phyloP scores from a whole-genome alignment of 768 basidiomycete genomes.

The Lactarius pseudohatsudake region DNA sequence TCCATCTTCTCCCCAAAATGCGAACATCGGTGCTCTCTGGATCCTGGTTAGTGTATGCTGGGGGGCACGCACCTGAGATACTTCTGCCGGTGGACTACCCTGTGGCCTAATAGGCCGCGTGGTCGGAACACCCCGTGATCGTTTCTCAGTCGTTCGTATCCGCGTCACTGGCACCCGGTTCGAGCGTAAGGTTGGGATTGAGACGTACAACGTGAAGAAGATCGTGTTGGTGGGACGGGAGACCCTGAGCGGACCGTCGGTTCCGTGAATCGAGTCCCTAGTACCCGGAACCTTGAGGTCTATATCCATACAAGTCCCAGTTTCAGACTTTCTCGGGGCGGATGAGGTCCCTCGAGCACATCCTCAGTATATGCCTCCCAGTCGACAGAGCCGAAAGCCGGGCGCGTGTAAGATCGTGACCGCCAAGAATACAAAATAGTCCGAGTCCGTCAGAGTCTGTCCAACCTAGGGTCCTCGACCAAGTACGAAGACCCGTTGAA shows the following conservation, averaged over 20 bases:
- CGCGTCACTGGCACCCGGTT: constrained; percentile 14
- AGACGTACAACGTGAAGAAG: constrained; percentile 30
- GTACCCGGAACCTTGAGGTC: constrained; percentile 23
- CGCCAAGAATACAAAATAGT: not conserved
- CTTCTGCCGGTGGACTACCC: constrained; percentile 38
- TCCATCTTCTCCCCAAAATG: constrained; percentile 47
- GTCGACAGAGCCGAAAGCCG: constrained; percentile 63
- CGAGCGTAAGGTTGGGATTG: constrained; percentile 28
- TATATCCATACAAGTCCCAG: constrained; percentile 20
- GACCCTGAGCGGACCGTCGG: constrained; percentile 43
- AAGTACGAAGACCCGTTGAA: not conserved
- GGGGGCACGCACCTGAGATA: constrained; percentile 50
- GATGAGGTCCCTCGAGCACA: constrained; percentile 57
- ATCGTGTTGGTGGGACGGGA: constrained; percentile 34
- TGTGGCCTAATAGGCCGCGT: too few species aligned
- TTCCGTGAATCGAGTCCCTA: constrained; percentile 37
- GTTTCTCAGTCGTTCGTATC: constrained; percentile 31
- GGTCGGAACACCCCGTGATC: constrained; percentile 18
- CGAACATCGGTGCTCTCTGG: not conserved
- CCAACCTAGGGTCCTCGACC: too few species aligned
- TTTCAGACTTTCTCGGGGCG: constrained; percentile 41
- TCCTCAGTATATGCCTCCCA: constrained; percentile 53
- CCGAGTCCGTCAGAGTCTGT: too few species aligned
- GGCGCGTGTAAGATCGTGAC: constrained; percentile 51
- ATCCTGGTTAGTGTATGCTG: not conserved